Evolutionary conservation across 108 stramenopile genomes (phyloP).

Genomic region (Cyclotella kingstonii): DNA sequence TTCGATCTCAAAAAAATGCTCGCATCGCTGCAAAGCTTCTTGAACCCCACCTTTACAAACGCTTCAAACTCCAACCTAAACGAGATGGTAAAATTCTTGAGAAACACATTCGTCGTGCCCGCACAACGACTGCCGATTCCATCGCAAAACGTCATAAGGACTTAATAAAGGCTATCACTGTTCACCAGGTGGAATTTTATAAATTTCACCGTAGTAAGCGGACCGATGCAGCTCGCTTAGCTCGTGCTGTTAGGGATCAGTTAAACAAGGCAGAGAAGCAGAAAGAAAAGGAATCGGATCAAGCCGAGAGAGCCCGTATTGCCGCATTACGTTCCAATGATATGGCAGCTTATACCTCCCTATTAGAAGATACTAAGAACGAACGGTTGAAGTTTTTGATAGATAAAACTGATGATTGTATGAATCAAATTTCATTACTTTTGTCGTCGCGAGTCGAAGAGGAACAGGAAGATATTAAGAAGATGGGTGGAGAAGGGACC

Average conservation of each 20-base stretch:
- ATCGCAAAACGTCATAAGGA: slow-evolving; percentile 76
- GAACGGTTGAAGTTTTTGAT: slow-evolving; percentile 81
- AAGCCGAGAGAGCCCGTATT: slow-evolving; percentile 73
- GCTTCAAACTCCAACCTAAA: slow-evolving; percentile 78
- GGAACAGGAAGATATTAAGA: slow-evolving; percentile 35
- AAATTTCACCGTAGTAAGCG: slow-evolving; percentile 70
- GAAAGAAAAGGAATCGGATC: slow-evolving; percentile 71
- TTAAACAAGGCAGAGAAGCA: slow-evolving; percentile 65
- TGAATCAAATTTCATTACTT: slow-evolving; percentile 76
- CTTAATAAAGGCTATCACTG: slow-evolving; percentile 54
- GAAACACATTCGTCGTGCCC: slow-evolving; percentile 62
- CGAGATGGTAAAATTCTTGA: slow-evolving; percentile 71
- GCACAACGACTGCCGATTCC: slow-evolving; percentile 60
- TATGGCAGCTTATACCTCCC: slow-evolving; percentile 82
- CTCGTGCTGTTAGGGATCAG: slow-evolving; percentile 66
- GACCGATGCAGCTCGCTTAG: slow-evolving; percentile 53
- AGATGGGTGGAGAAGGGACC: slow-evolving; percentile 37
- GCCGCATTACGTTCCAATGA: slow-evolving; percentile 84
- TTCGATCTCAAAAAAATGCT: slow-evolving; percentile 16
- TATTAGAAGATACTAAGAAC: slow-evolving; percentile 82
- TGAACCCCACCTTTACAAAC: slow-evolving; percentile 60
- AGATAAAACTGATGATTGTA: slow-evolving; percentile 81
- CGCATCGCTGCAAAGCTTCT: slow-evolving; percentile 38
- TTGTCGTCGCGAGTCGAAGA: slow-evolving; percentile 61
- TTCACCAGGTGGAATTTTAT: slow-evolving; percentile 74